phyloP scores from a whole-genome alignment of 2,329 filamentous ascomycete species.

The Arthroderma sp. region DNA sequence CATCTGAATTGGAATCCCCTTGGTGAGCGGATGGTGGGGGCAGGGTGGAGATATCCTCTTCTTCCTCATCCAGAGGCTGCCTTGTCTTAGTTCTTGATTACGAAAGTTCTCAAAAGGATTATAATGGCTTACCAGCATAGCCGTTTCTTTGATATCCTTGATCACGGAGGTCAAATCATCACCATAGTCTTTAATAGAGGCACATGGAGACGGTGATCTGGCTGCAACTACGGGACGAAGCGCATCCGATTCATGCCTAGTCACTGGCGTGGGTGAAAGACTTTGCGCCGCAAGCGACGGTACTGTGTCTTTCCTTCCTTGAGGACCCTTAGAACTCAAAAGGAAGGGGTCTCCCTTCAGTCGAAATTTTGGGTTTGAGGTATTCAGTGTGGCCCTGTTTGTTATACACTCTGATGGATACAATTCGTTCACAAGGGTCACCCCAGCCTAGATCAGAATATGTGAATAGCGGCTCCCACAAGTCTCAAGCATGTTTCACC shows the following conservation, averaged over 20 bases:
- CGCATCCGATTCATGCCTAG: too few species aligned
- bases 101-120: background rate
- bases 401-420: constrained; percentile 58
- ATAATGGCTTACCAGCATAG: background rate
- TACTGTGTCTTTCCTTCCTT: too few species aligned
- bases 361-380: constrained; percentile 41
- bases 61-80: constrained; percentile 35
- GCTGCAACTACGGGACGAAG: background rate
- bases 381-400: constrained; percentile 46
- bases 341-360: constrained; percentile 13
- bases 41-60: constrained; percentile 10
- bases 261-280: too few species aligned
- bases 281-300: too few species aligned
- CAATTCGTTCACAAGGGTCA: constrained; percentile 51
- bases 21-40: too few species aligned
- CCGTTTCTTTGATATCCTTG: background rate
- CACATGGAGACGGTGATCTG: constrained; percentile 4
- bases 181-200: background rate
- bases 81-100: background rate
- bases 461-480: background rate
- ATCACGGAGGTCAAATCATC: background rate
- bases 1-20: too few species aligned
- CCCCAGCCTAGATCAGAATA: constrained; percentile 13
- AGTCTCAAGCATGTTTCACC: constrained; percentile 9
- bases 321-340: constrained; percentile 3